These are phyloP conservation scores for Penicillium flavigenum DNA, from an alignment of 495 filamentous ascomycete genomes.

Conservation along the genomic window DNA sequence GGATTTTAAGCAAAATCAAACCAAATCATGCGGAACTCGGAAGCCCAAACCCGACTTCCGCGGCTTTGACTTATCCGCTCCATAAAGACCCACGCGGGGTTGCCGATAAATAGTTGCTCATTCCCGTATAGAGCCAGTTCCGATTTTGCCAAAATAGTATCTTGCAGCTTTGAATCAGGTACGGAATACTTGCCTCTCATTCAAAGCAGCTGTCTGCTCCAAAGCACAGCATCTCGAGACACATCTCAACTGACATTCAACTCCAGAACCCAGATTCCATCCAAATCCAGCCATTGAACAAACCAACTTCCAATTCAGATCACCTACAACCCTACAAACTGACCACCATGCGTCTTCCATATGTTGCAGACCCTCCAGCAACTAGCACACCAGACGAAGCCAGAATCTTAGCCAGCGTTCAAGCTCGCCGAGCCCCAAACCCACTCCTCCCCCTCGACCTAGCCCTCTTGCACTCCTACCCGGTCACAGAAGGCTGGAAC, in stretches of 20 bases:
- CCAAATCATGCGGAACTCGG: slow-evolving; percentile 1
- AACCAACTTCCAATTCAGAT: not conserved
- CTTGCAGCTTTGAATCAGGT: not conserved
- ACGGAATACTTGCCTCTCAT: not conserved
- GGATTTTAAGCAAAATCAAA: not conserved
- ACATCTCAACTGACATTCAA: not conserved
- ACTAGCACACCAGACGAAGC: slow-evolving; percentile 45
- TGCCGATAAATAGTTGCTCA: slow-evolving; percentile 5
- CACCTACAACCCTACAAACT: not conserved
- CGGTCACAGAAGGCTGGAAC: slow-evolving; percentile 79
- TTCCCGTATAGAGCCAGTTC: not conserved
- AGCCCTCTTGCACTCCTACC: slow-evolving; percentile 68
- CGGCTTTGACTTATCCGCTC: slow-evolving; percentile 17
- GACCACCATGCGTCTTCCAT: slow-evolving; percentile 67
- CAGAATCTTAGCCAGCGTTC: slow-evolving; percentile 60
- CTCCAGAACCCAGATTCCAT: not conserved
- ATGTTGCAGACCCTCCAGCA: slow-evolving; percentile 58
- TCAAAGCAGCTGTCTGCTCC: not conserved
- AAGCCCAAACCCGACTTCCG: slow-evolving; percentile 16
- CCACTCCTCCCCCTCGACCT: slow-evolving; percentile 70
- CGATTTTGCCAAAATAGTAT: not conserved
- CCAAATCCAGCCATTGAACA: not conserved
- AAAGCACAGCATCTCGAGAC: not conserved
- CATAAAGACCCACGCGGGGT: slow-evolving; percentile 24
- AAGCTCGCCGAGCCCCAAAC: slow-evolving; percentile 60